A percentile compares a stretch with the other conserved stretches of the same genome.
Conservation (phyloP, 441 rosid species). For the Populus hybrid region DNA sequence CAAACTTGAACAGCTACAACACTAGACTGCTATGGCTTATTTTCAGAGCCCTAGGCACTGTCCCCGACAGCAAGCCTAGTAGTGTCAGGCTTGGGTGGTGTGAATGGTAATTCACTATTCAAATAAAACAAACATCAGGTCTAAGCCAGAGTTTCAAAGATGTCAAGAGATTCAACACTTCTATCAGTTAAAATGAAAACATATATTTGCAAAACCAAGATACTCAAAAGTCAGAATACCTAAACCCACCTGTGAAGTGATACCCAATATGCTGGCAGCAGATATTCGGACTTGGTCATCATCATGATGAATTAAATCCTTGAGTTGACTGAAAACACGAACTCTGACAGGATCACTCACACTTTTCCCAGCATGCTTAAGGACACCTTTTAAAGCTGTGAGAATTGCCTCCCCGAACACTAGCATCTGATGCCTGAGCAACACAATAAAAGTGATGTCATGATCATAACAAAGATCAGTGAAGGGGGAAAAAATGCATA, state of each 20-base stretch:
- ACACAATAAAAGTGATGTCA: no score
- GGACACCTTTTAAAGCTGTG: slow-evolving; percentile 86
- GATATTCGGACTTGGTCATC: slow-evolving; percentile 90
- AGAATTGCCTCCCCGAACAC: no score
- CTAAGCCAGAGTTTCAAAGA: background rate
- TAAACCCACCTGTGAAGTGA: slow-evolving; percentile 68
- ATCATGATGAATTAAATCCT: slow-evolving; percentile 68
- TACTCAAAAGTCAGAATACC: background rate
- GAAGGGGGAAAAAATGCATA: background rate
- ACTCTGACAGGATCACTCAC: slow-evolving; percentile 60
- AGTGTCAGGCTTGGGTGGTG: background rate
- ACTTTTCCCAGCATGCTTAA: slow-evolving; percentile 91
- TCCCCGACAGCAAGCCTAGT: no score
- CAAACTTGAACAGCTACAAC: no score
- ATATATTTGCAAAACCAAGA: slow-evolving; percentile 5
- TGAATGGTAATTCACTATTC: background rate
- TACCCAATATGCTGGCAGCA: slow-evolving; percentile 82
- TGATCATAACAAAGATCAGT: no score
- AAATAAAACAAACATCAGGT: background rate
- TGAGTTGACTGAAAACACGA: slow-evolving; percentile 54
- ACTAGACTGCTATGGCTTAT: no score
- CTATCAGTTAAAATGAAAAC: background rate
- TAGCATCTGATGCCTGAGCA: no score
- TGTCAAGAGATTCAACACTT: background rate
- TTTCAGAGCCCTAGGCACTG: no score